Evolutionary conservation across 176 grass and related monocot genomes (phyloP).

Genomic region (Hordeum vulgare): MorexV3_pseudomolecules_assembly NC_058520.1:376972690-376973189

Average conservation of each 20-base stretch:
- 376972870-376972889: conserved; percentile 81
- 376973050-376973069: conserved; percentile 85
- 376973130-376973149: conserved; percentile 36
- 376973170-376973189: background rate
- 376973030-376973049: conserved; percentile 78
- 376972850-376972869: conserved; percentile 82
- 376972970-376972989: conserved; percentile 65
- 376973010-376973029: conserved; percentile 82
- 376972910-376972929: conserved; percentile 77
- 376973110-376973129: conserved; percentile 81
- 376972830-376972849: conserved; percentile 83
- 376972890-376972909: conserved; percentile 88
- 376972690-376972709: background rate
- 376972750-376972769: background rate
- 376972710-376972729: background rate
- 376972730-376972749: background rate
- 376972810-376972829: conserved; percentile 84
- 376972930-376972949: conserved; percentile 94
- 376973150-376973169: background rate
- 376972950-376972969: conserved; percentile 82
- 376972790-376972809: background rate
- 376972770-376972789: background rate
- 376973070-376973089: conserved; percentile 64
- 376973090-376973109: conserved; percentile 72
- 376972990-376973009: conserved; percentile 84